These are phyloP conservation scores for Cyclocybe aegerita DNA, from an alignment of 768 basidiomycete genomes.

Conservation along the genomic window DNA sequence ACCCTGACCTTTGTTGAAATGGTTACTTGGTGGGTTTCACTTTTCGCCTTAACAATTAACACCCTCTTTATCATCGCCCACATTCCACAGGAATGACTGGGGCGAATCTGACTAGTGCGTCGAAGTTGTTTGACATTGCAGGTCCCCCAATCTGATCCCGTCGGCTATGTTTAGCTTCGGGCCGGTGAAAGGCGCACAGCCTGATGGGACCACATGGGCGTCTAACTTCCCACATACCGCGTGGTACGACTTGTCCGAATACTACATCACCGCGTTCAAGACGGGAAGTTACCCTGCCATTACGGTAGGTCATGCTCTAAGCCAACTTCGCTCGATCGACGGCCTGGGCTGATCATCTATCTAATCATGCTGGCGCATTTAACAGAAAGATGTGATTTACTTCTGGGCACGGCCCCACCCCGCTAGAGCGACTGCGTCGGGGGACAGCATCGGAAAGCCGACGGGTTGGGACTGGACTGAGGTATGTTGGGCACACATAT, in stretches of 20 bases:
- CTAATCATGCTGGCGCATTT: not conserved
- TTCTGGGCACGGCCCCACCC: constrained; percentile 68
- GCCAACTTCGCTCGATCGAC: constrained; percentile 2
- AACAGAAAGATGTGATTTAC: constrained; percentile 45
- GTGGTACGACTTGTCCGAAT: constrained; percentile 63
- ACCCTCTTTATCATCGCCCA: not conserved
- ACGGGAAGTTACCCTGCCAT: constrained; percentile 61
- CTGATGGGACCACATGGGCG: constrained; percentile 43
- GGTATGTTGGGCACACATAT: constrained; percentile 28
- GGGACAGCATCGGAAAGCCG: constrained; percentile 46
- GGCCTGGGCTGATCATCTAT: not conserved
- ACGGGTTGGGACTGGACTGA: constrained; percentile 49
- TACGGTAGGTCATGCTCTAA: constrained; percentile 39
- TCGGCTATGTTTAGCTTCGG: constrained; percentile 39
- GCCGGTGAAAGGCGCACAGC: constrained; percentile 52
- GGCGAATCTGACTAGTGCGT: constrained; percentile 69
- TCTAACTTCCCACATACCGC: constrained; percentile 44
- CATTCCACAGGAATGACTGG: constrained; percentile 58
- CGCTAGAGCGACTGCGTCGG: constrained; percentile 39
- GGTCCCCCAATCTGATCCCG: too few species aligned
- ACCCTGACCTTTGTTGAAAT: constrained; percentile 59
- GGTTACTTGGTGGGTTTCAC: constrained; percentile 54
- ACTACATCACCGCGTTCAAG: constrained; percentile 69
- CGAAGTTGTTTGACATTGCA: too few species aligned
- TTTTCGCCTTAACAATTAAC: not conserved